phyloP scores from a whole-genome alignment of 306 rosid species.

The Lotus japonicus region DNA sequence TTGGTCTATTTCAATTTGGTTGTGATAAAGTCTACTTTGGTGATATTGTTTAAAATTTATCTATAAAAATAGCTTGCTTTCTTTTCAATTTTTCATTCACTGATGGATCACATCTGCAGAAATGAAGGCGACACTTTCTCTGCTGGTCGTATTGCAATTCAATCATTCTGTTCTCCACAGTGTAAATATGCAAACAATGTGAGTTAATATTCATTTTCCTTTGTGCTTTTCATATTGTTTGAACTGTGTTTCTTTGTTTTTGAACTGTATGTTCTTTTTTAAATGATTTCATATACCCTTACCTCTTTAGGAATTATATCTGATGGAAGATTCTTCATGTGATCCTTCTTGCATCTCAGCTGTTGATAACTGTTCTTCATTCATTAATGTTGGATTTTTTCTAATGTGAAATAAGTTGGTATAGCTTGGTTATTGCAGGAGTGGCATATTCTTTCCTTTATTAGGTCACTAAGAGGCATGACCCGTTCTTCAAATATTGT shows the following conservation, averaged over 20 bases:
- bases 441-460: constrained; percentile 83
- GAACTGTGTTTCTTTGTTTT: constrained; percentile 9
- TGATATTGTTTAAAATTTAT: neutral
- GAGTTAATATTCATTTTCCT: constrained; percentile 19
- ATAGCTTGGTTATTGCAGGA: constrained; percentile 41
- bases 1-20: constrained; percentile 3
- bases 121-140: constrained; percentile 36
- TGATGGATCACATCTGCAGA: constrained; percentile 29
- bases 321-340: neutral
- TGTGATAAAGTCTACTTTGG: neutral
- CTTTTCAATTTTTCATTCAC: constrained; percentile 12
- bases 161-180: constrained; percentile 87
- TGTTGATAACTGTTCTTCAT: neutral
- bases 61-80: neutral
- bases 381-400: neutral
- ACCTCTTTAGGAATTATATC: neutral
- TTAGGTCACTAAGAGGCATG: constrained; percentile 67
- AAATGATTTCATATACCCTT: neutral
- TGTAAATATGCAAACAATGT: constrained; percentile 68
- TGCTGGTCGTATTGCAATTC: constrained; percentile 76
- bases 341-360: neutral
- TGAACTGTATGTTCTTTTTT: neutral
- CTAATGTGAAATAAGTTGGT: neutral
- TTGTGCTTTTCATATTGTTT: neutral
- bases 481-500: constrained; percentile 65